Base-by-base conservation (phyloP, 1,139 yeast species). In the Geotrichum histeridarum region DNA sequence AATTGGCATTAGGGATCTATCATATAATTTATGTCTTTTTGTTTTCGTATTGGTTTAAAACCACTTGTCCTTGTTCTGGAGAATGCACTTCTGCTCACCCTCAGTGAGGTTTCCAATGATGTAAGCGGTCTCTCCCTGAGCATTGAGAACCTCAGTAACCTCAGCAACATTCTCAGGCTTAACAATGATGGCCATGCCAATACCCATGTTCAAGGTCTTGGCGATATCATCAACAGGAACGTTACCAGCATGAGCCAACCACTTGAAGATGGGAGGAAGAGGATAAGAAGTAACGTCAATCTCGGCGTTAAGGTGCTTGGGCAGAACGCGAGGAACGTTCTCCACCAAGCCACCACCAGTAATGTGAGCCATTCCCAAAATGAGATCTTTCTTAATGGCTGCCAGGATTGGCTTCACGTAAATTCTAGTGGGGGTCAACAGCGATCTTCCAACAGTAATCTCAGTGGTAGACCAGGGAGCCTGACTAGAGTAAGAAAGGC, bases 321-420 rank as follows among this genome's bases (percentile, higher is more conserved):
- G 99, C 60, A 94, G 77, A 31, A 96, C 94, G 69, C 99, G 83
- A 54, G 99, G 99, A 56, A 93, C 83, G 71, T 94, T 94, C 72
- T 94, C 99, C 38, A 93, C 85, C 51, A 94, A 78, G 57, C 99
- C 99, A 67, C 99, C 99, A 58, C 99, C 99, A 27, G 99, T 94
- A 65, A 94, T 93, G 69, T 94, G 96, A 5, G 99, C 96, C 69
- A 94, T 78, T 58, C 97, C 99, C 56, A 89, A 77, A 54, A 93
- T 70, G 58, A 86, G 75, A 48, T 78, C 84, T 66, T 84, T 75
- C 64, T 79, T 79, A 60, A 91, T 79, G 5, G 88, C 81, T 55
- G 88, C 86, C 61, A 93, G 77, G 57, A 93, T 73, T 64, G 91
- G 95, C 72, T 89, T 91, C 62, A 94, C 99, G 71, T 94, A 94